These are phyloP conservation scores for Vigna radiata DNA, from an alignment of 306 rosid species.

Conservation along the genomic window DNA sequence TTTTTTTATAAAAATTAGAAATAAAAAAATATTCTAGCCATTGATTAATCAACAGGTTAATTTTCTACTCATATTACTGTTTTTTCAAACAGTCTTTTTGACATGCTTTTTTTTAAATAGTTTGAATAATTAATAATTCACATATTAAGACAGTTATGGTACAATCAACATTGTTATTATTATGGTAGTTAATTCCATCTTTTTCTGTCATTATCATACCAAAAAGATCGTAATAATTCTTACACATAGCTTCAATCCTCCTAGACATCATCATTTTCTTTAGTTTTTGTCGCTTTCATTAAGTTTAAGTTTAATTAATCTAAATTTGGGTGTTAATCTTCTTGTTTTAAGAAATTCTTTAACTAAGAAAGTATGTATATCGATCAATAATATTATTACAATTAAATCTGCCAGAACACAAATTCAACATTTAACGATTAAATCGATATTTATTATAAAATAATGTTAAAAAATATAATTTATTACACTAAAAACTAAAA, in stretches of 20 bases:
- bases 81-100: neutral
- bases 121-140: neutral
- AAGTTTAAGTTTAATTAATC: neutral
- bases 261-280: neutral
- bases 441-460: no score
- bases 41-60: neutral
- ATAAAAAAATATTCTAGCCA: no score
- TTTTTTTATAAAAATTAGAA: no score
- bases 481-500: no score
- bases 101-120: neutral
- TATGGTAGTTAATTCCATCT: slow-evolving; percentile 15
- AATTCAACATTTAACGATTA: no score
- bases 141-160: neutral
- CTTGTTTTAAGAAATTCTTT: neutral
- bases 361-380: slow-evolving; percentile 3
- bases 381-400: neutral
- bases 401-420: no score
- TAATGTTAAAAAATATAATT: no score
- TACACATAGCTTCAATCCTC: slow-evolving; percentile 21
- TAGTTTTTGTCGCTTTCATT: slow-evolving; percentile 34
- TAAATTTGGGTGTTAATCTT: slow-evolving; percentile 12
- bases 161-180: slow-evolving; percentile 22
- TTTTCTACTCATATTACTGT: neutral
- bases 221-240: slow-evolving; percentile 1
- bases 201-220: slow-evolving; percentile 17